Evolutionary conservation across 116 monocot genomes (phyloP).

Genomic region (Dioscorea cayenensis): DNA sequence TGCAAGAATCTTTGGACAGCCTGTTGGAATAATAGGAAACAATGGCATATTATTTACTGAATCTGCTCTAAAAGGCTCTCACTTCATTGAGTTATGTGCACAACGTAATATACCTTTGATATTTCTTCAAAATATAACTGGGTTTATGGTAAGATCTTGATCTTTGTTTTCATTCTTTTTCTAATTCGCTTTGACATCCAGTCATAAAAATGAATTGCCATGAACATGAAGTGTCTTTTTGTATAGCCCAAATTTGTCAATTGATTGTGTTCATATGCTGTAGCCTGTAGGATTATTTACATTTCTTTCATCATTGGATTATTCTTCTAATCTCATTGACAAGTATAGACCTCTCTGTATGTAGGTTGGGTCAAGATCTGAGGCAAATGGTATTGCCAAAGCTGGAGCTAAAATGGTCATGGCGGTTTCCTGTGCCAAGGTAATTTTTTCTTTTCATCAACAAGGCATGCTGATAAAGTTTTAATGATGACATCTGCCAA

Average conservation of each 20-base stretch:
- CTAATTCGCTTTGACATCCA: background rate
- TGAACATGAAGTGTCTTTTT: too few relatives aligned
- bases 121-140: slow-evolving; percentile 98
- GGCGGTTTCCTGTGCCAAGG: slow-evolving; percentile 99
- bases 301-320: background rate
- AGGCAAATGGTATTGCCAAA: slow-evolving; percentile 96
- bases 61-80: slow-evolving; percentile 93
- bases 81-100: slow-evolving; percentile 92
- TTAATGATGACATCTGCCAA: too few relatives aligned
- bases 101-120: slow-evolving; percentile 98
- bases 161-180: background rate
- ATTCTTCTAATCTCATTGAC: too few relatives aligned
- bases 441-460: slow-evolving; percentile 7
- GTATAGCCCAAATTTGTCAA: too few relatives aligned
- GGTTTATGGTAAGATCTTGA: slow-evolving; percentile 82
- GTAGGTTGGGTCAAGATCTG: slow-evolving; percentile 96
- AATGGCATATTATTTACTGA: slow-evolving; percentile 96
- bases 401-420: slow-evolving; percentile 99
- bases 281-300: background rate
- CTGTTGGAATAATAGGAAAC: slow-evolving; percentile 96
- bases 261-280: too few relatives aligned
- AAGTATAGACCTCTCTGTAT: background rate
- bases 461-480: too few relatives aligned
- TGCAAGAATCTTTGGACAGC: slow-evolving; percentile 86
- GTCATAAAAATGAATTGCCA: background rate